Evolutionary conservation across 192 early-diverging fungal species (phyloP).

Genomic region (Phlyctochytrium planicorne): DNA sequence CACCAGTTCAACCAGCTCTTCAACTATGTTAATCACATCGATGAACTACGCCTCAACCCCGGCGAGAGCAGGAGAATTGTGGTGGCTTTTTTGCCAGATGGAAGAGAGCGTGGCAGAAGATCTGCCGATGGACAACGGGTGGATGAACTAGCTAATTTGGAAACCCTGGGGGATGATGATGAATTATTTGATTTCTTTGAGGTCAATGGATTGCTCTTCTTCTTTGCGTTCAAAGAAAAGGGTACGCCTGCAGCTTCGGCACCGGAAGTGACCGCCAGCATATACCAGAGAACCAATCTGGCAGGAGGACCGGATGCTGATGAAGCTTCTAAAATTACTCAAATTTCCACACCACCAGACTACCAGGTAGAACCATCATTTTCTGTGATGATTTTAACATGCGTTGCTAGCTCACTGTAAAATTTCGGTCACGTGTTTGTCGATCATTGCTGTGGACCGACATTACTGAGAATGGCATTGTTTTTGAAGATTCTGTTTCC

Average conservation of each 20-base stretch:
- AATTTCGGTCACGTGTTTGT: constrained; percentile 84
- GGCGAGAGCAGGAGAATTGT: constrained; percentile 71
- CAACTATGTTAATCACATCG: constrained; percentile 85
- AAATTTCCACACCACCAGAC: constrained; percentile 24
- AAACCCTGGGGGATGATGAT: constrained; percentile 48
- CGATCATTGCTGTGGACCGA: constrained; percentile 90
- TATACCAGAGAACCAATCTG: too few relatives aligned
- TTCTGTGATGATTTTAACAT: constrained; percentile 7
- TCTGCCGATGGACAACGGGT: background rate
- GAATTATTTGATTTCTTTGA: constrained; percentile 69
- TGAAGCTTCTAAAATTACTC: too few relatives aligned
- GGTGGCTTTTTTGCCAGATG: constrained; percentile 75
- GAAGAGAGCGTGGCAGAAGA: constrained; percentile 5
- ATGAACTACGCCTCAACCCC: constrained; percentile 64
- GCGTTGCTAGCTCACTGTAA: constrained; percentile 52
- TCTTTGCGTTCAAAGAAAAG: constrained; percentile 64
- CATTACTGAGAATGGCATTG: constrained; percentile 86
- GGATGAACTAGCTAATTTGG: constrained; percentile 15
- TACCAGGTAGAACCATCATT: constrained; percentile 24
- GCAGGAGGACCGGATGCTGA: too few relatives aligned
- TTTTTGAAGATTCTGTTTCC: constrained; percentile 91
- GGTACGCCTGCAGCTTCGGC: too few relatives aligned
- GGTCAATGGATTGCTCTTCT: constrained; percentile 80
- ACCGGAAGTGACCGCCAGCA: too few relatives aligned
- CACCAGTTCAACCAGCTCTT: constrained; percentile 89